Evolutionary conservation across 2,329 filamentous ascomycete genomes (phyloP).

Genomic region (Pseudophaeomoniella oleicola): DNA sequence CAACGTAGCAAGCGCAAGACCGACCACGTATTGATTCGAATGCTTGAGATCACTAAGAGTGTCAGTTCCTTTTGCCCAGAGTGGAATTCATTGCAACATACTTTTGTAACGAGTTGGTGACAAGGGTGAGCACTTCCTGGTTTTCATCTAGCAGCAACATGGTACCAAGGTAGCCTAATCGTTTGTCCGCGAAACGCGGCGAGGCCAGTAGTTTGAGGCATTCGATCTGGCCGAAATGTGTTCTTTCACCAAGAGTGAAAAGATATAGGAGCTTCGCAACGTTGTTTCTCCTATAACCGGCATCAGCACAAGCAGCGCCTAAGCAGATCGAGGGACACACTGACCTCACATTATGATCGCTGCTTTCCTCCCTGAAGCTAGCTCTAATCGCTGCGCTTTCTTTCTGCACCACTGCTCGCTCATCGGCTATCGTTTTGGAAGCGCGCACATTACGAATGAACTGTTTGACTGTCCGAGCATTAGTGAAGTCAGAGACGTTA

Average conservation of each 20-base stretch:
- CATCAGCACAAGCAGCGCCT: conserved; percentile 4
- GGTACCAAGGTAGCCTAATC: conserved; percentile 85
- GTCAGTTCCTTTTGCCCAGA: conserved; percentile 17
- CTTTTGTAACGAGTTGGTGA: conserved; percentile 98
- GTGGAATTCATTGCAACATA: conserved; percentile 28
- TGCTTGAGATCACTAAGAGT: conserved; percentile 71
- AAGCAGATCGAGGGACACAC: too few species aligned
- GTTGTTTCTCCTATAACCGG: conserved; percentile 69
- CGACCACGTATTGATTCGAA: conserved; percentile 96
- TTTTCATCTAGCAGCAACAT: conserved; percentile 96
- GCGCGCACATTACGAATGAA: conserved; percentile 99
- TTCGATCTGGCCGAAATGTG: conserved; percentile 98
- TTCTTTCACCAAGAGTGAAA: conserved; percentile 92
- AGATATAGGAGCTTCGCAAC: conserved; percentile 96
- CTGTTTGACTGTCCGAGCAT: conserved; percentile 67
- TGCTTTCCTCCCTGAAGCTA: conserved; percentile 93
- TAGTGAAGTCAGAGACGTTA: conserved; percentile 8
- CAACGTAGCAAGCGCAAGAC: conserved; percentile 85
- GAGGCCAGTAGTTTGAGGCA: conserved; percentile 95
- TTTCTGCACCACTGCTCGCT: conserved; percentile 95
- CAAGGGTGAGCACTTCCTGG: conserved; percentile 90
- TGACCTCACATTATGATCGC: conserved; percentile 80
- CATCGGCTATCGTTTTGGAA: conserved; percentile 96
- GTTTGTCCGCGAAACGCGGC: conserved; percentile 93
- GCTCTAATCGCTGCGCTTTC: conserved; percentile 95